Percentiles rank a stretch among this genome's conserved stretches.
phyloP scores from a whole-genome alignment of 2,329 filamentous ascomycete species.

The Ophiostoma piceae region DNA sequence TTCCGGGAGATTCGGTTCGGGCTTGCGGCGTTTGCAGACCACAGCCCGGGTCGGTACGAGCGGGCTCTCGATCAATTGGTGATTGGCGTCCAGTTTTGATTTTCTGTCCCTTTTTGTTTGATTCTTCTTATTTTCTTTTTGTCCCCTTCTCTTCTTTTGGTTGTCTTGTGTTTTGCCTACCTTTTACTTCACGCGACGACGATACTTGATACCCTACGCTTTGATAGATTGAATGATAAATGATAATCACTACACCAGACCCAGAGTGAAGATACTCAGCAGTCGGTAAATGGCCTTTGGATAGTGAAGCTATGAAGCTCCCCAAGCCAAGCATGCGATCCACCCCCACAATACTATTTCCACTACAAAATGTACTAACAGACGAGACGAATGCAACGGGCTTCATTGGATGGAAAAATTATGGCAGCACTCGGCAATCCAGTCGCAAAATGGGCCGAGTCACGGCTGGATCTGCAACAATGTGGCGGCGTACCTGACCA shows the following conservation, averaged over 20 bases:
- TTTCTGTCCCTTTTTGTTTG: too few species aligned
- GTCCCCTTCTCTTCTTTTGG: not conserved
- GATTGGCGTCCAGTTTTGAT: constrained; percentile 19
- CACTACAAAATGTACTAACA: not conserved
- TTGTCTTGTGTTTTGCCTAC: not conserved
- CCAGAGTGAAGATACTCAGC: not conserved
- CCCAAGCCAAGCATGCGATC: not conserved
- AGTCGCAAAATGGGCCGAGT: not conserved
- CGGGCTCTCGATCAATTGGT: constrained; percentile 57
- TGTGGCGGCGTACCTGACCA: not conserved
- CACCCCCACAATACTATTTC: not conserved
- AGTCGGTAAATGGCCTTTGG: too few species aligned
- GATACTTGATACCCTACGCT: constrained; percentile 4
- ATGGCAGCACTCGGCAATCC: not conserved
- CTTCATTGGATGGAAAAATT: constrained; percentile 22
- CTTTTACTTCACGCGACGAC: not conserved
- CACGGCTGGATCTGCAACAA: not conserved
- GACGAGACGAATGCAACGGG: not conserved
- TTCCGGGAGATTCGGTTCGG: constrained; percentile 69
- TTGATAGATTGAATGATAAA: not conserved
- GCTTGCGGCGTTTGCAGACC: constrained; percentile 68
- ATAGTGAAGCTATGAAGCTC: too few species aligned
- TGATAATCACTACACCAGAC: not conserved
- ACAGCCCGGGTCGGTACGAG: constrained; percentile 70
- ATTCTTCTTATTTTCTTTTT: not conserved